Conservation (phyloP, 768 basidiomycete species). For the Leccinellum rugosiceps region DNA sequence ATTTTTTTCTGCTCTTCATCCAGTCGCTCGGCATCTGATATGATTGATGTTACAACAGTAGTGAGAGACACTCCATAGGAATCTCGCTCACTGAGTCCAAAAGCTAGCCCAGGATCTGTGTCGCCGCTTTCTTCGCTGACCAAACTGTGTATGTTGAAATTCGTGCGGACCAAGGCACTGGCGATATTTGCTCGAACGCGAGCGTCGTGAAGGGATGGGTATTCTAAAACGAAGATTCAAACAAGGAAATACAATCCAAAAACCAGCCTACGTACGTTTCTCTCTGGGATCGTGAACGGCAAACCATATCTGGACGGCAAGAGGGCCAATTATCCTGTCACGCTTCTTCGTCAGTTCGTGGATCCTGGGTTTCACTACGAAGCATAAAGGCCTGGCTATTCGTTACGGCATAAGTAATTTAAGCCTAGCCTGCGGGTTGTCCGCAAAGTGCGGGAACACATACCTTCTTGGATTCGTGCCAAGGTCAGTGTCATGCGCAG, state of each 20-base stretch:
- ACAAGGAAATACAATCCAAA: not conserved
- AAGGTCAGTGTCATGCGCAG: slow-evolving; percentile 17
- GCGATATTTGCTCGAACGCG: slow-evolving; percentile 19
- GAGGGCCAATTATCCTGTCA: slow-evolving; percentile 11
- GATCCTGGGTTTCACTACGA: slow-evolving; percentile 10
- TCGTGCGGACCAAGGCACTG: slow-evolving; percentile 11
- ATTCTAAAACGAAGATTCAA: slow-evolving; percentile 2
- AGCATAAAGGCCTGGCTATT: not conserved
- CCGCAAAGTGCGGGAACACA: not conserved
- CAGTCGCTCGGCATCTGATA: slow-evolving; percentile 9
- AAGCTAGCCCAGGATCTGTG: slow-evolving; percentile 1
- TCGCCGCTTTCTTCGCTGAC: not conserved
- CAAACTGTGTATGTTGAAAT: not conserved
- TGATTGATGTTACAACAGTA: not conserved
- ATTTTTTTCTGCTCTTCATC: slow-evolving; percentile 1
- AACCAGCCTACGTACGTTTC: not conserved
- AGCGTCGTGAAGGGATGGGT: slow-evolving; percentile 2
- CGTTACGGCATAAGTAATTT: too few relatives aligned
- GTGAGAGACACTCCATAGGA: not conserved
- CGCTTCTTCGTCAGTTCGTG: slow-evolving; percentile 7
- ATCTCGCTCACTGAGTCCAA: slow-evolving; percentile 17
- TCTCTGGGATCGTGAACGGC: slow-evolving; percentile 7
- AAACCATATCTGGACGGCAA: slow-evolving; percentile 22
- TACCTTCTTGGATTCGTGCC: slow-evolving; percentile 16
- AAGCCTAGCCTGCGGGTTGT: not conserved